These are phyloP conservation scores for Puccinia polysora DNA, from an alignment of 1,284 basidiomycete genomes.

Conservation along the genomic window DNA sequence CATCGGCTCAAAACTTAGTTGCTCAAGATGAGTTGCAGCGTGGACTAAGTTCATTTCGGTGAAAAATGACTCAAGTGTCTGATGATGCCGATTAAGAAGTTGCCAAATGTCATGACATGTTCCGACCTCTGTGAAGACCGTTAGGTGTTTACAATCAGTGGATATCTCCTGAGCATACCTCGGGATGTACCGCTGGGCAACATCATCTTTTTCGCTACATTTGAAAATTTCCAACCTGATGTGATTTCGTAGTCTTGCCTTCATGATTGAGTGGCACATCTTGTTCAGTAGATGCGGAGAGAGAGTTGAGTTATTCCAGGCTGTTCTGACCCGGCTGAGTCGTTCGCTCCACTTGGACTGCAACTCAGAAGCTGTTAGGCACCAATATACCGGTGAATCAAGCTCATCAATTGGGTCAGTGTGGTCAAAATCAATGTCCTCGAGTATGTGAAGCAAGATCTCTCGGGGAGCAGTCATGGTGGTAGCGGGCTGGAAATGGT, in stretches of 20 bases:
- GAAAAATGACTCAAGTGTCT: slow-evolving; percentile 1
- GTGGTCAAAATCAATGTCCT: not conserved
- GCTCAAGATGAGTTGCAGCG: not conserved
- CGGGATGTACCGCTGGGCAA: too few relatives aligned
- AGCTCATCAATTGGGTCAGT: not conserved
- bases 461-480: too few relatives aligned
- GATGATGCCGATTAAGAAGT: not conserved
- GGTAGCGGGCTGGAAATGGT: too few relatives aligned
- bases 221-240: too few relatives aligned
- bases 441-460: not conserved
- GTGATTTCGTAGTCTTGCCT: too few relatives aligned
- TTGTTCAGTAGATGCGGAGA: not conserved
- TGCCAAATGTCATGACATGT: not conserved
- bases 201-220: too few relatives aligned
- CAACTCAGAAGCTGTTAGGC: not conserved
- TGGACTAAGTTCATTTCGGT: not conserved
- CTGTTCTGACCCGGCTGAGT: not conserved
- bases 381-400: not conserved
- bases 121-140: not conserved
- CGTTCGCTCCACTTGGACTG: not conserved
- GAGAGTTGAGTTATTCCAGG: not conserved
- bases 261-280: not conserved
- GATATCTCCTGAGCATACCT: too few relatives aligned
- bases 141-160: not conserved
- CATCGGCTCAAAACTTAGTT: not conserved